phyloP scores from a whole-genome alignment of 495 filamentous ascomycete genomes.

The Hypomontagnella submonticulosa region DNA sequence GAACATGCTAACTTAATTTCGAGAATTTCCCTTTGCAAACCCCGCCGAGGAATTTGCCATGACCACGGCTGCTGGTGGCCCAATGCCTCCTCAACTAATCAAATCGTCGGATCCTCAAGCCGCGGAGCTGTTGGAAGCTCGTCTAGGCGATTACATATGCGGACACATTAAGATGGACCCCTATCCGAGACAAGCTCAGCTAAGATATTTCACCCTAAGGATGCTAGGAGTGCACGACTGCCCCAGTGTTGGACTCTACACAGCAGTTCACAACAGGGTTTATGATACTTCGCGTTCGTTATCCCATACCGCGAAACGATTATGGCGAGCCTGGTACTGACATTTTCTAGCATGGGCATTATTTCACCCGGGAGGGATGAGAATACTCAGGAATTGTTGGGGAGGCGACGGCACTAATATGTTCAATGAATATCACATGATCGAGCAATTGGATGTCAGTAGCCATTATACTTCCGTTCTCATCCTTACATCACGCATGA shows the following conservation, averaged over 20 bases:
- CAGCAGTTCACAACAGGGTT: conserved; percentile 7
- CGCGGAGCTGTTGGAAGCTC: not conserved
- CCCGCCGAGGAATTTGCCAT: not conserved
- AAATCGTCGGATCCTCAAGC: not conserved
- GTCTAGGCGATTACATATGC: conserved; percentile 9
- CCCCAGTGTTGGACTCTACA: conserved; percentile 15
- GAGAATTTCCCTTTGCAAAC: conserved; percentile 11
- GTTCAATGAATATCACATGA: conserved; percentile 9
- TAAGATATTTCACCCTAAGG: conserved; percentile 15
- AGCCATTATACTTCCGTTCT: not conserved
- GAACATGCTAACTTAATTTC: not conserved
- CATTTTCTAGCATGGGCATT: conserved; percentile 8
- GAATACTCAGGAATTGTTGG: not conserved
- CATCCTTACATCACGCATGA: not conserved
- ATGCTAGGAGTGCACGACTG: conserved; percentile 25
- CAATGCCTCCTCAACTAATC: not conserved
- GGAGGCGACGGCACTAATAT: conserved; percentile 12
- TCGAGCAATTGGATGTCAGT: conserved; percentile 17
- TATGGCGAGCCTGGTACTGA: not conserved
- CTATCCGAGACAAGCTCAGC: not conserved
- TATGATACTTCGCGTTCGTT: conserved; percentile 26
- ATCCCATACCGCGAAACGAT: not conserved
- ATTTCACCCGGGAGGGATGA: conserved; percentile 24
- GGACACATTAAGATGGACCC: conserved; percentile 8
- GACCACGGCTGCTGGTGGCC: conserved; percentile 5